Conservation (phyloP, 169 alveolate species). For the Cryptosporidium ubiquitum region DNA sequence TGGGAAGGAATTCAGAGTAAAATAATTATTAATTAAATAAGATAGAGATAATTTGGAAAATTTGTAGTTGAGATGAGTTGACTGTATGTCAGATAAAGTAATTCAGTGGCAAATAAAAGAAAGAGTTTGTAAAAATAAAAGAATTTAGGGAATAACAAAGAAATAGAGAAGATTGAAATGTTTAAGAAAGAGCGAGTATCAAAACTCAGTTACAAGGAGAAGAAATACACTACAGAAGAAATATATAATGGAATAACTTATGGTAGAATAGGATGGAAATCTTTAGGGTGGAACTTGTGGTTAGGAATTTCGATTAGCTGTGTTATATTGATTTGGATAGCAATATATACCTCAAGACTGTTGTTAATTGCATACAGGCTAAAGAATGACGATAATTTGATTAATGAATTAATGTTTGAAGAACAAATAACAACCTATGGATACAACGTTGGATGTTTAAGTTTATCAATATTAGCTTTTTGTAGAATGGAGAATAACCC, state of each 20-base stretch:
- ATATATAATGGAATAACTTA: conserved; percentile 14
- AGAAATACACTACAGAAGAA: conserved; percentile 2
- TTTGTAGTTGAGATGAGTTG: not conserved
- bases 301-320: not conserved
- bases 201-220: not conserved
- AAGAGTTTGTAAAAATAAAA: not conserved
- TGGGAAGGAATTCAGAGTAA: not conserved
- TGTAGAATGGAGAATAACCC: conserved; percentile 36
- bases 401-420: conserved; percentile 18
- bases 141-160: not conserved
- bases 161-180: not conserved
- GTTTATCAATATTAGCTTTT: conserved; percentile 45
- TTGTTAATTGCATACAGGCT: not conserved
- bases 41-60: not conserved
- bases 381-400: not conserved
- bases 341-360: conserved; percentile 28
- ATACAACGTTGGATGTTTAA: conserved; percentile 26
- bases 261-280: not conserved
- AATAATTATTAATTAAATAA: not conserved
- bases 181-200: not conserved
- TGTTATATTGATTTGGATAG: conserved; percentile 13
- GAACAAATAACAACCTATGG: conserved; percentile 23
- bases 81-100: not conserved
- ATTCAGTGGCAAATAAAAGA: not conserved
- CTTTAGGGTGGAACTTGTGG: conserved; percentile 51